Percentiles rank a stretch among this genome's conserved stretches.
Conservation (phyloP, 345 rosid species). For the Moringa oleifera region DNA sequence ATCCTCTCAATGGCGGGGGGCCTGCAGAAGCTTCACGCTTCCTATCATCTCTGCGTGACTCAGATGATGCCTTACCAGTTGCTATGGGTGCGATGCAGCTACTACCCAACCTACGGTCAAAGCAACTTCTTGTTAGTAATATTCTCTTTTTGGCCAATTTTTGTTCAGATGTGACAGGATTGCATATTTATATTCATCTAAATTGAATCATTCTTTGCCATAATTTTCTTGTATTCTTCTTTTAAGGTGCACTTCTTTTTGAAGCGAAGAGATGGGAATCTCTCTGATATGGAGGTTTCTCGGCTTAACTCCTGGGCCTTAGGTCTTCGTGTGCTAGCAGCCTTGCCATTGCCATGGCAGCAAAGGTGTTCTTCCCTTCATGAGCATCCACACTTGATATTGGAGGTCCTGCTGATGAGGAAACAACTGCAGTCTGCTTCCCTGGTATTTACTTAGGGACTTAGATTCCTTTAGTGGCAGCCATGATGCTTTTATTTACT, state of each 20-base stretch:
- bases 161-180: conserved; percentile 7
- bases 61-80: conserved; percentile 92
- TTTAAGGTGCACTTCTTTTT: conserved; percentile 90
- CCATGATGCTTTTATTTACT: background rate
- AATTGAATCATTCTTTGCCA: conserved; percentile 4
- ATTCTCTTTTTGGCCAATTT: conserved; percentile 1
- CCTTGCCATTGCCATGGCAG: conserved; percentile 97
- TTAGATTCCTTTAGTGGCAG: conserved; percentile 1
- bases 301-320: conserved; percentile 98
- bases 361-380: conserved; percentile 96
- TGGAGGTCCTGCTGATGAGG: conserved; percentile 97
- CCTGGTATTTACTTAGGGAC: conserved; percentile 41
- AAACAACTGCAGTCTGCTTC: conserved; percentile 88
- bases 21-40: conserved; percentile 99
- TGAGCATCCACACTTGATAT: conserved; percentile 87
- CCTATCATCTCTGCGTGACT: conserved; percentile 79
- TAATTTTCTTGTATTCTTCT: conserved; percentile 25
- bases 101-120: conserved; percentile 88
- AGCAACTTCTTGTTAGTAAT: conserved; percentile 80
- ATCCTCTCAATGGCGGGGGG: conserved; percentile 97
- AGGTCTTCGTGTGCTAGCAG: conserved; percentile 92
- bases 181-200: background rate
- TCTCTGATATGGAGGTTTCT: conserved; percentile 67
- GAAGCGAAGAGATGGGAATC: conserved; percentile 82
- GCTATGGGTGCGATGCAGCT: conserved; percentile 99